Evolutionary conservation across 306 rosid genomes (phyloP), one percentile per base, ranked within the genome.

Genomic region (Sicyos edulis): DNA sequence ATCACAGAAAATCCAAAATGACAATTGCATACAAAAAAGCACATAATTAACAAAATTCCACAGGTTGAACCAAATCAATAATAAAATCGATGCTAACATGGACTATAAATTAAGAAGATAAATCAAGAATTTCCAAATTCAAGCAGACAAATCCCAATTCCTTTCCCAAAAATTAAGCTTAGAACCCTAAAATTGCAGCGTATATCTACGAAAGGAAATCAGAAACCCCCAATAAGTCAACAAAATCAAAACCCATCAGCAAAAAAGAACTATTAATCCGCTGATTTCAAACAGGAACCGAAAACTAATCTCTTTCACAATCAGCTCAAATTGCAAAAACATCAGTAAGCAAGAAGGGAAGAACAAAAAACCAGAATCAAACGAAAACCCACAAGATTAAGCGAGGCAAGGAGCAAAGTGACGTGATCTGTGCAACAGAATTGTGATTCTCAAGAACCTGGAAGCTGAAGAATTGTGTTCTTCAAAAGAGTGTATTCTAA

Each of bases 361-460:
- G 3, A 17, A 40, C 45, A 40, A 49, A 19, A 68, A 14, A 24
- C n/a, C 10, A 24, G 24, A 51, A 70, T 34, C 32, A 26, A 40
- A 37, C 15, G 34, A 72, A 42, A 55, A 56, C 75, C 65, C 65
- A 72, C 75, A 34, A 72, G 65, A 64, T 26, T 19, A 72, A 10
- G 10, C 75, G 54, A 55, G 54, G 9, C 6, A 72, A 72, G 54
- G 8, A 72, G 19, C 65, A 55, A 4, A 55, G 64, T 54, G 19
- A 40, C 53, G 75, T 72, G 75, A 72, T 72, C 75, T 72, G 75
- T 55, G 75, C 65, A 37, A 42, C 52, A 54, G 53, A 72, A 72
- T 54, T 54, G 19, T 17, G 21, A 11, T 37, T 55, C 47, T 19
- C 40, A 22, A 72, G 32, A 56, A 4, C 14, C n/a, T 11, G 6